Evolutionary conservation across 495 filamentous ascomycete species (phyloP), one percentile per base, ranked within the genome.

Genomic region (Lindgomyces ingoldianus): DNA sequence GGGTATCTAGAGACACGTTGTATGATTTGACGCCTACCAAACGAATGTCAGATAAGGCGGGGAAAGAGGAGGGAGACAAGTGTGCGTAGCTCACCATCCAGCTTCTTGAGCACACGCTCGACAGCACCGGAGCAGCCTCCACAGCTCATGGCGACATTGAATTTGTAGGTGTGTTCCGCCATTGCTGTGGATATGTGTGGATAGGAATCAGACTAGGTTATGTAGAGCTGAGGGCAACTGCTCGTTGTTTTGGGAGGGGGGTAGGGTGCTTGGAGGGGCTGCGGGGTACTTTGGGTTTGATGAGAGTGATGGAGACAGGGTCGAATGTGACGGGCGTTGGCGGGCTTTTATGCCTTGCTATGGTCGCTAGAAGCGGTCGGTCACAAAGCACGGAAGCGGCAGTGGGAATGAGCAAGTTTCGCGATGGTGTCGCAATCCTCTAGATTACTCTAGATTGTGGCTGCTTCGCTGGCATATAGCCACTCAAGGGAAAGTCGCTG

Each of bases 91-190:
- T 39, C 72, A 96, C 94, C 94, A 11, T 97, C 89, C 0, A 96
- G 83, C 77, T 87, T 96, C 76, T 89, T 93, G n/a, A 98, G 83
- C n/a, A 96, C 91, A n/a, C 91, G 81, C 70, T 94, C 89, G 6
- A 98, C 77, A 53, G 86, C 86, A 55, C 86, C 86, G 30, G 85
- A 88, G 80, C 86, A 89, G 60, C 86, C 86, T 69, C 81, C 79
- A 72, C 86, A 89, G 78, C 78, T 83, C 86, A 89, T 89, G 64
- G 78, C 74, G 70, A 89, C 80, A 74, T 87, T 82, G 77, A 88
- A 89, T 69, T 87, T 86, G 82, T 88, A 89, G 61, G 80, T 79
- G 76, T 89, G 85, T 56, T 86, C 81, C 24, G 85, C 77, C 81
- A 85, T 85, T 52, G 60, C 77, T 67, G 50, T 57, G 26, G n/a